These are phyloP conservation scores for Gonapodya sp. DNA, from an alignment of 192 early-diverging fungal genomes.

Conservation along the genomic window DNA sequence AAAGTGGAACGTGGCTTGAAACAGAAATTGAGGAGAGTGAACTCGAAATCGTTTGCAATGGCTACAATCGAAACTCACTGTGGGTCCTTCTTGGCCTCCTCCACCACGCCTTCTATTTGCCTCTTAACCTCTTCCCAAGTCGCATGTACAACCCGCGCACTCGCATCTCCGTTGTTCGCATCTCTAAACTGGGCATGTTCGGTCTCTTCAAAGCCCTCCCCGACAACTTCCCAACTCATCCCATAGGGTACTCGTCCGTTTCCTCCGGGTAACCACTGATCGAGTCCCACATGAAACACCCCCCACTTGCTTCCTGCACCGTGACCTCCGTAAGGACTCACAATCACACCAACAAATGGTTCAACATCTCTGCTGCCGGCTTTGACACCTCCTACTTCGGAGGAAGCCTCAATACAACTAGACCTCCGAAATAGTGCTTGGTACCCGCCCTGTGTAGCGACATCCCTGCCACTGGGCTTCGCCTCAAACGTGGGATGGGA, in stretches of 20 bases:
- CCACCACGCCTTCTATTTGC: not conserved
- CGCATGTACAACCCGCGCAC: not conserved
- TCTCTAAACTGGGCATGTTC: not conserved
- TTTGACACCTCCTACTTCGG: conserved; percentile 47
- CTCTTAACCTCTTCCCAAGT: not conserved
- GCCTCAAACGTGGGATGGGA: conserved; percentile 91
- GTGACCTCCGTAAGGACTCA: conserved; percentile 56
- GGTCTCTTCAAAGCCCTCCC: not conserved
- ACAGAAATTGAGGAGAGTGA: no score
- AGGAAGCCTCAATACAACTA: conserved; percentile 10
- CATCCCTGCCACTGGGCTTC: conserved; percentile 77
- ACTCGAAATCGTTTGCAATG: no score
- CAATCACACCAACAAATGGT: conserved; percentile 85
- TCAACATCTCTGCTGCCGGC: conserved; percentile 48
- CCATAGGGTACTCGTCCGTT: not conserved
- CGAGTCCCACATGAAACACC: not conserved
- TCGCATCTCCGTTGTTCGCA: not conserved
- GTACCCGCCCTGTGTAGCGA: conserved; percentile 80
- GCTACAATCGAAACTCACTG: not conserved
- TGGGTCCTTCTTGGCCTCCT: not conserved
- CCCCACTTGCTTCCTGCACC: not conserved
- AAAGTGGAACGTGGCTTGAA: no score
- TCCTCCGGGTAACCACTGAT: not conserved
- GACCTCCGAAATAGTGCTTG: conserved; percentile 41
- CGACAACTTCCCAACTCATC: not conserved